phyloP scores from a whole-genome alignment of 116 monocot genomes.

The Posidonia oceanica region DNA sequence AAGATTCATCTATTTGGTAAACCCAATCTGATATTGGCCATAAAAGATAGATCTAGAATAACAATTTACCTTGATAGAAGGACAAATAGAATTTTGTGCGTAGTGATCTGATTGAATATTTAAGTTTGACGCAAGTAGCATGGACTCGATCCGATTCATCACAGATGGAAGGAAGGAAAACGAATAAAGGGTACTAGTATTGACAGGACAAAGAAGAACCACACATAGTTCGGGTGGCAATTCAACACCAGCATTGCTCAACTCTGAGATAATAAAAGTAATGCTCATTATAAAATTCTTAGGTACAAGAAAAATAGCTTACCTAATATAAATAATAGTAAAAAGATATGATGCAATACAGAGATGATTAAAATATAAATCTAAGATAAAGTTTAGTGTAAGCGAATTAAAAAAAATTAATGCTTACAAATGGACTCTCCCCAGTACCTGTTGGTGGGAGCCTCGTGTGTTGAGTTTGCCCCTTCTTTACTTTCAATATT shows the following conservation, averaged over 20 bases:
- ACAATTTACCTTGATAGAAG: constrained; percentile 23
- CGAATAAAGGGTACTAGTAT: constrained; percentile 17
- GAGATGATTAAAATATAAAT: no score
- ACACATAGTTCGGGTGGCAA: constrained; percentile 72
- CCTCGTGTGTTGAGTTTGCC: no score
- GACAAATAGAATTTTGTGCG: constrained; percentile 17
- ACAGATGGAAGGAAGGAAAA: constrained; percentile 45
- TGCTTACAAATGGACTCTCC: no score
- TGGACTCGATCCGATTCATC: constrained; percentile 46
- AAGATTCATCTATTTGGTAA: not conserved
- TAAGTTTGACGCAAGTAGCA: constrained; percentile 36
- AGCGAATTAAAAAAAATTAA: no score
- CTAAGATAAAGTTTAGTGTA: no score
- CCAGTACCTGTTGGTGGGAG: no score
- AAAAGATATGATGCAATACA: no score
- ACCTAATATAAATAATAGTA: no score
- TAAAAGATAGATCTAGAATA: not conserved
- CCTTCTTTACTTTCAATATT: no score
- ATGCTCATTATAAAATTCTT: not conserved
- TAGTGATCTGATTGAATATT: constrained; percentile 13
- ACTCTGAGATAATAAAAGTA: not conserved
- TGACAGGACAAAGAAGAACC: constrained; percentile 35
- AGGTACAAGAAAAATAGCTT: no score
- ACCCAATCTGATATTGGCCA: no score
- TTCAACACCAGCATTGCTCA: constrained; percentile 18